Conservation (phyloP, 2,329 filamentous ascomycete species). For the Clarireedia sp. region DNA sequence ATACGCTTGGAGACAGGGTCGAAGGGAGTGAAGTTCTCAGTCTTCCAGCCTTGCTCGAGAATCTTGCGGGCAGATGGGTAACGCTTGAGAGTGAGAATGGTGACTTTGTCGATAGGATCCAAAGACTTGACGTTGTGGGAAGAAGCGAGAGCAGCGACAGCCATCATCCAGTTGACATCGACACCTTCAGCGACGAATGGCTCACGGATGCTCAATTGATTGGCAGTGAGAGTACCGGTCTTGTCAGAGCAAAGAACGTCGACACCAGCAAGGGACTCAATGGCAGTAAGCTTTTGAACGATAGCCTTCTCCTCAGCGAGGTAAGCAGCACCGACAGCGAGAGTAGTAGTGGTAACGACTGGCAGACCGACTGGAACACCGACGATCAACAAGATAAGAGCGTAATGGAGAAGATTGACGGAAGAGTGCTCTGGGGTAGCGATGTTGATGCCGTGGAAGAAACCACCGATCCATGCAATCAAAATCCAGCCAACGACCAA, state of each 20-base stretch:
- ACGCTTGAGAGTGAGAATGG: slow-evolving; percentile 65
- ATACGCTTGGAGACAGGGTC: slow-evolving; percentile 76
- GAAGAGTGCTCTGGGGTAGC: slow-evolving; percentile 49
- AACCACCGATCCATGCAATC: slow-evolving; percentile 68
- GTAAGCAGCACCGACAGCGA: slow-evolving; percentile 70
- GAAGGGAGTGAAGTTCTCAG: slow-evolving; percentile 70
- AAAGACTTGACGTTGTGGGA: slow-evolving; percentile 74
- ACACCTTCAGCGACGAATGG: slow-evolving; percentile 69
- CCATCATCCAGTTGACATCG: slow-evolving; percentile 81
- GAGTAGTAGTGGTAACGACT: slow-evolving; percentile 69
- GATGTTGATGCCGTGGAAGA: slow-evolving; percentile 63
- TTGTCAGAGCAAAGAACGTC: slow-evolving; percentile 77
- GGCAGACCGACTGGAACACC: slow-evolving; percentile 75
- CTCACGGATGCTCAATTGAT: slow-evolving; percentile 69
- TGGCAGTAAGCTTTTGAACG: slow-evolving; percentile 71
- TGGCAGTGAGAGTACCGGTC: slow-evolving; percentile 69
- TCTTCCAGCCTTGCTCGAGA: slow-evolving; percentile 65
- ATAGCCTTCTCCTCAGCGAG: slow-evolving; percentile 72
- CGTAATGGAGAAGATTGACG: slow-evolving; percentile 59
- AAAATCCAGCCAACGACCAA: slow-evolving; percentile 73
- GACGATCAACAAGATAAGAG: slow-evolving; percentile 64
- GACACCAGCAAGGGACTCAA: slow-evolving; percentile 68
- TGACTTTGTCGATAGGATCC: slow-evolving; percentile 74
- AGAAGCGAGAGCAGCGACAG: slow-evolving; percentile 66
- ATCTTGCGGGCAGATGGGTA: slow-evolving; percentile 74